Evolutionary conservation across 129 eudicot species (phyloP), one percentile per base, ranked within the genome.

Genomic region (Flaveria linearis): DNA sequence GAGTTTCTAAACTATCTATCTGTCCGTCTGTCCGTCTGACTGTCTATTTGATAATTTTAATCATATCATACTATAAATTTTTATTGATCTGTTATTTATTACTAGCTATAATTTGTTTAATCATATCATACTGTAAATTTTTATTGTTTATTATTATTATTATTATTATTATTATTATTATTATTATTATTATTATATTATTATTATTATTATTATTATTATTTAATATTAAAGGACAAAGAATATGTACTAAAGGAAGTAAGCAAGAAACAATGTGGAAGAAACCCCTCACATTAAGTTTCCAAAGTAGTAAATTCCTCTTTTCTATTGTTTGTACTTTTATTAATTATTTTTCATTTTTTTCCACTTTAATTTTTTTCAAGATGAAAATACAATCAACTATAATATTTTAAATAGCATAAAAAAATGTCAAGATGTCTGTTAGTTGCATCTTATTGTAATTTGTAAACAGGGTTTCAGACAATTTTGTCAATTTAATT

Each of bases 191-290:
- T 20, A 20, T 20, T 20, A 20, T 20, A n/a, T n/a, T n/a, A n/a
- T n/a, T n/a, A n/a, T n/a, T n/a, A n/a, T n/a, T 4, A 33, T 33
- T 4, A 33, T 33, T 4, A 33, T 33, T 0, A 4, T 55, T 9
- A 9, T 22, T 22, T 57, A 57, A 22, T 58, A 58, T 58, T 58
- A 63, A 63, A 63, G 46, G 69, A 63, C 69, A 63, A 23, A 20
- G 46, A 63, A 30, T 63, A 30, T 30, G 33, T 28, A 17, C 20
- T 15, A 30, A 12, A 6, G 3, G 17, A 58, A 22, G 33, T 3
- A 63, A 63, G 11, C 7, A 63, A 28, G 45, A 63, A 26, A 63
- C 69, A 28, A 30, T 46, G 33, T 30, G 45, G 69, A 63, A 63
- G 46, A 5, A 63, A 36, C 20, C 46, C 22, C 46, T 16, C 69